phyloP scores from a whole-genome alignment of 495 filamentous ascomycete species.

The Xylaria grammica region DNA sequence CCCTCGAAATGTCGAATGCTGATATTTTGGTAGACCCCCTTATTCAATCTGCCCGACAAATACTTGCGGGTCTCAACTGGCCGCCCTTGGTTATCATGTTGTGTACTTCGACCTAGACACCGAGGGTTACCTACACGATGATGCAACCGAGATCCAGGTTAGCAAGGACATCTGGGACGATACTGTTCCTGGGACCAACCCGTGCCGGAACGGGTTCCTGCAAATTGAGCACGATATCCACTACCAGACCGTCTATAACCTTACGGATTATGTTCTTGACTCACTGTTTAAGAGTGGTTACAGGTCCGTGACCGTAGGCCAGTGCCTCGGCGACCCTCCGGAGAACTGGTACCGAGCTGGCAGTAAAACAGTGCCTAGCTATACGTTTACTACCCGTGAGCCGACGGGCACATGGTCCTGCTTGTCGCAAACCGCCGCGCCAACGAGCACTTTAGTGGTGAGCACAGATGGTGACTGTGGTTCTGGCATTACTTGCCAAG shows the following conservation, averaged over 20 bases:
- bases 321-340: conserved; percentile 72
- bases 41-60: conserved; percentile 70
- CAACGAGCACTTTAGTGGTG: conserved; percentile 38
- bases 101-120: conserved; percentile 81
- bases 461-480: conserved; percentile 62
- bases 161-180: conserved; percentile 75
- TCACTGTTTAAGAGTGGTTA: conserved; percentile 63
- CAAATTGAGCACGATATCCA: conserved; percentile 83
- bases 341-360: conserved; percentile 72
- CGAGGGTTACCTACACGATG: conserved; percentile 72
- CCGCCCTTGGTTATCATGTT: conserved; percentile 74
- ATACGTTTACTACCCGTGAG: conserved; percentile 30
- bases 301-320: conserved; percentile 70
- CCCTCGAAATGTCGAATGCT: conserved; percentile 16
- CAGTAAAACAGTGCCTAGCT: conserved; percentile 30
- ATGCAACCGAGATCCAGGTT: conserved; percentile 63
- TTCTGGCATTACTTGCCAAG: conserved; percentile 52
- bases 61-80: conserved; percentile 65
- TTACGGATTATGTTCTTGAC: conserved; percentile 75
- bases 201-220: conserved; percentile 58
- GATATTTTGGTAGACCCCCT: conserved; percentile 58
- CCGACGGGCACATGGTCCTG: conserved; percentile 35
- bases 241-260: conserved; percentile 73
- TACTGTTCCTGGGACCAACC: conserved; percentile 54
- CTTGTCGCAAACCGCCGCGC: conserved; percentile 29